These are phyloP conservation scores for Clitopilus passeckerianus DNA, from an alignment of 768 basidiomycete genomes.

Conservation along the genomic window DNA sequence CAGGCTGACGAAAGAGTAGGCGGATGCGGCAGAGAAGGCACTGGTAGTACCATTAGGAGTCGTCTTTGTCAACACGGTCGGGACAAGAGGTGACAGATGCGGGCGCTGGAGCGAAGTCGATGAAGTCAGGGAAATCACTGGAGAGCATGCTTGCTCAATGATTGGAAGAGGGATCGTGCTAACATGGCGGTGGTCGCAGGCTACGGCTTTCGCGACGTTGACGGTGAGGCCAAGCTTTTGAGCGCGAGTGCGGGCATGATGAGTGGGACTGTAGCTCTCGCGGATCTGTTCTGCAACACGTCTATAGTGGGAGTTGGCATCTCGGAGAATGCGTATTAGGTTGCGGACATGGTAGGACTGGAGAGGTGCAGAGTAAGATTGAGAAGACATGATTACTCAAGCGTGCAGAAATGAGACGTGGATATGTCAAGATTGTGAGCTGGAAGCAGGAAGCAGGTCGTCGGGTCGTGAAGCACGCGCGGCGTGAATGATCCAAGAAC, in stretches of 20 bases:
- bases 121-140: conserved; percentile 5
- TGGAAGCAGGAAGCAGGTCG: conserved; percentile 7
- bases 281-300: conserved; percentile 34
- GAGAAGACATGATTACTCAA: conserved; percentile 13
- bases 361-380: conserved; percentile 12
- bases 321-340: conserved; percentile 34
- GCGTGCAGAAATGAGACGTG: background rate
- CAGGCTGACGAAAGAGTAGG: background rate
- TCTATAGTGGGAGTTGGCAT: conserved; percentile 36
- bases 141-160: conserved; percentile 19
- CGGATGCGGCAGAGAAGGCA: conserved; percentile 7
- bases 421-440: conserved; percentile 7
- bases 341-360: conserved; percentile 23
- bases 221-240: conserved; percentile 36
- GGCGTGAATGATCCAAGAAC: conserved; percentile 20
- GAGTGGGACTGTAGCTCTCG: conserved; percentile 24
- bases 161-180: conserved; percentile 34
- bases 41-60: conserved; percentile 18
- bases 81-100: conserved; percentile 19
- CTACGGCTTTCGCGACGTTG: conserved; percentile 34
- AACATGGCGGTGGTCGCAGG: conserved; percentile 32
- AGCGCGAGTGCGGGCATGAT: conserved; percentile 48
- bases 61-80: conserved; percentile 13
- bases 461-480: conserved; percentile 22
- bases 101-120: conserved; percentile 9